phyloP scores from a whole-genome alignment of 768 basidiomycete genomes.

The Kwoniella botswanensis region DNA sequence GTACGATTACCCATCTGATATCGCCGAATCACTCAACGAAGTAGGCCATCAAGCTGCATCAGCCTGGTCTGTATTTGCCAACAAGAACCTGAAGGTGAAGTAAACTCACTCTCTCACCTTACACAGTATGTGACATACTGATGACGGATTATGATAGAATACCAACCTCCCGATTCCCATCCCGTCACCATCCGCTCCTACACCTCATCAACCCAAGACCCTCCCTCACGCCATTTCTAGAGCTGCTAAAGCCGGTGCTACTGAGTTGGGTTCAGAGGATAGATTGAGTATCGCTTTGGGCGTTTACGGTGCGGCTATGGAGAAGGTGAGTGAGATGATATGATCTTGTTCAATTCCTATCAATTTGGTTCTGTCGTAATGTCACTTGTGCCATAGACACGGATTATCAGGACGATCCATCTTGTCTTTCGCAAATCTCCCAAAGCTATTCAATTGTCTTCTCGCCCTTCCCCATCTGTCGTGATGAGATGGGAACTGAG shows the following conservation, averaged over 20 bases:
- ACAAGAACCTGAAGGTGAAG: conserved; percentile 59
- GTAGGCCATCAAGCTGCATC: conserved; percentile 49
- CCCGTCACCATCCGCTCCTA: conserved; percentile 64
- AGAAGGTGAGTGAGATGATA: conserved; percentile 62
- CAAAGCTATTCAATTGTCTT: no score
- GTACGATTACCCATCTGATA: conserved; percentile 72
- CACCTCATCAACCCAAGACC: conserved; percentile 82
- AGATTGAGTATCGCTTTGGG: conserved; percentile 77
- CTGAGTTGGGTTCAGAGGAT: conserved; percentile 64
- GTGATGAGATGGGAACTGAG: no score
- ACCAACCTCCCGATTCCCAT: conserved; percentile 79
- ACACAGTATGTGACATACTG: no score
- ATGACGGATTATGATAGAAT: conserved; percentile 58
- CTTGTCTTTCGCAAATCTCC: no score
- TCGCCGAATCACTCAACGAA: conserved; percentile 60
- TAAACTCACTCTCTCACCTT: background rate
- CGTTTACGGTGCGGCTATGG: conserved; percentile 81
- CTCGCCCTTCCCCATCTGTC: no score
- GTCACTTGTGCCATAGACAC: no score
- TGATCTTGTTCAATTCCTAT: background rate
- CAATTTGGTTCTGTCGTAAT: no score
- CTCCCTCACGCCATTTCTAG: conserved; percentile 92
- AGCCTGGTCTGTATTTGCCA: conserved; percentile 56
- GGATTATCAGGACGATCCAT: no score
- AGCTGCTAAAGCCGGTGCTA: conserved; percentile 69